Evolutionary conservation across 805 yeast genomes (phyloP).

Genomic region (Barnettozyma populi): DNA sequence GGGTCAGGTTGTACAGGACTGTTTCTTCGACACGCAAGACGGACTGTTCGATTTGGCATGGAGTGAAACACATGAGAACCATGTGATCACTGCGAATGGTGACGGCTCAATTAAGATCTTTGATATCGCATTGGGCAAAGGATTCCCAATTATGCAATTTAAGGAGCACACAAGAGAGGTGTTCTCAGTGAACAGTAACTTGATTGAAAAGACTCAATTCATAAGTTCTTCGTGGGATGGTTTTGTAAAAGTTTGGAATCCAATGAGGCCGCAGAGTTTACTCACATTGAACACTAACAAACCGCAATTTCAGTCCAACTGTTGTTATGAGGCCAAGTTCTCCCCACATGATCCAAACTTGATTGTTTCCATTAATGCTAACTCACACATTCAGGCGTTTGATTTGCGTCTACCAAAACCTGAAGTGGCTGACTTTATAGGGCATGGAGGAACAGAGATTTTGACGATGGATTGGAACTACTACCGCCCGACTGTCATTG

Average conservation of each 20-base stretch:
- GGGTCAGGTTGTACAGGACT: constrained; percentile 54
- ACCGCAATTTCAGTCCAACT: constrained; percentile 35
- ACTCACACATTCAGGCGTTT: constrained; percentile 74
- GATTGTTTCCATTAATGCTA: constrained; percentile 65
- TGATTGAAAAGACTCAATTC: constrained; percentile 61
- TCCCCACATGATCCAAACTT: constrained; percentile 80
- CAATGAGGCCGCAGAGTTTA: constrained; percentile 49
- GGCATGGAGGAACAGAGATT: constrained; percentile 79
- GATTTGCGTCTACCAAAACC: constrained; percentile 71
- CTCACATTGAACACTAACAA: constrained; percentile 43
- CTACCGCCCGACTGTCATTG: constrained; percentile 71
- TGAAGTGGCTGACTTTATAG: constrained; percentile 49
- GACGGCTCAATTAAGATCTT: constrained; percentile 85
- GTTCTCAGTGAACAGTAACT: constrained; percentile 68
- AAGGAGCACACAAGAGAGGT: constrained; percentile 77
- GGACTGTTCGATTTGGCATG: constrained; percentile 84
- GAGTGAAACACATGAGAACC: constrained; percentile 90
- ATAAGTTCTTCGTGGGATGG: constrained; percentile 93
- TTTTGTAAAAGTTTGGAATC: constrained; percentile 72
- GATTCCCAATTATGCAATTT: constrained; percentile 67
- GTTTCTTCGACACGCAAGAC: constrained; percentile 84
- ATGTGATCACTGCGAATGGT: constrained; percentile 75
- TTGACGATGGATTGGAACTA: constrained; percentile 87
- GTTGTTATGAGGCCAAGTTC: constrained; percentile 74
- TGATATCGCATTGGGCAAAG: constrained; percentile 57